Conservation (phyloP, 225 moss, liverwort and hornwort species). For the Neckera pumila region DNA sequence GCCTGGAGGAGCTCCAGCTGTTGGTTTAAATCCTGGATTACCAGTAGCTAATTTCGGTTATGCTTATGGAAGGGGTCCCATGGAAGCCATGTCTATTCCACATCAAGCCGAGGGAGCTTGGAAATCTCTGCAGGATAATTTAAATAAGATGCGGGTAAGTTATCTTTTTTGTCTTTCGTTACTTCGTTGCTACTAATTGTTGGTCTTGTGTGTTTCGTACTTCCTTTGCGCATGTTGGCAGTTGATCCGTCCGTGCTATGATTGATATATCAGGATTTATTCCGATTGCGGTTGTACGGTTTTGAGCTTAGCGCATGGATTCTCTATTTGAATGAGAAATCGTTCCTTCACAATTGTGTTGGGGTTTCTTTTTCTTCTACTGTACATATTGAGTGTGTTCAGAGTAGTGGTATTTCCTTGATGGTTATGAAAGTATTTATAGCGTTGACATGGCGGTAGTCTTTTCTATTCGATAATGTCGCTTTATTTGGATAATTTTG, state of each 20-base stretch:
- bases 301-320: neutral
- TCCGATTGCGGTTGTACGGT: neutral
- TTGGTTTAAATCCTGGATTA: conserved; percentile 18
- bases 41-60: conserved; percentile 51
- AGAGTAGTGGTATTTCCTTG: neutral
- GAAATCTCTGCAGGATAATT: conserved; percentile 59
- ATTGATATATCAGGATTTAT: neutral
- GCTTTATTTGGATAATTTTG: neutral
- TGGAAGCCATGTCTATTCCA: conserved; percentile 53
- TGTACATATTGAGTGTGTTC: neutral
- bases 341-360: neutral
- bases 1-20: conserved; percentile 9
- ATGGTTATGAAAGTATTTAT: neutral
- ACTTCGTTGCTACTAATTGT: neutral
- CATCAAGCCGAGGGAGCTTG: conserved; percentile 79
- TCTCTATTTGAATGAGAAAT: neutral
- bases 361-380: neutral
- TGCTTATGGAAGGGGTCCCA: conserved; percentile 51
- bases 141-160: conserved; percentile 63
- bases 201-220: neutral
- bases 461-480: neutral
- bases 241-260: neutral
- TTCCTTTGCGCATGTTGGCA: neutral
- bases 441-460: neutral
- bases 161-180: neutral